Conservation (phyloP, 805 yeast species). For the Wickerhamomyces chaumierensis region DNA sequence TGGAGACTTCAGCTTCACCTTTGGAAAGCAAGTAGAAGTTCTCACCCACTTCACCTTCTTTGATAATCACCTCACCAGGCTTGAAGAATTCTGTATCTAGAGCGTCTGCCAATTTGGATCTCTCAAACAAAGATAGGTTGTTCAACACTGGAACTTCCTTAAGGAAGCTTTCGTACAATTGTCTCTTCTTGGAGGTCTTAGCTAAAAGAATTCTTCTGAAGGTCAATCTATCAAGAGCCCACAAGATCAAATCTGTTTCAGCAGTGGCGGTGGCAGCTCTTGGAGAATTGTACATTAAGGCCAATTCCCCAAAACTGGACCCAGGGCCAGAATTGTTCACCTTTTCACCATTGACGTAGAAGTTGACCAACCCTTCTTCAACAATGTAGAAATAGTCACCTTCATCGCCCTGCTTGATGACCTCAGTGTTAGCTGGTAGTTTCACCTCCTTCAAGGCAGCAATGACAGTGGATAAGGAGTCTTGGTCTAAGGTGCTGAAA, state of each 20-base stretch:
- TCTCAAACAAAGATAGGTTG: constrained; percentile 64
- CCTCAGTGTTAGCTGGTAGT: constrained; percentile 45
- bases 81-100: constrained; percentile 65
- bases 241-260: constrained; percentile 55
- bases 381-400: constrained; percentile 88
- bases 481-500: constrained; percentile 73
- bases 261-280: constrained; percentile 93
- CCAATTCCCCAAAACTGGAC: constrained; percentile 91
- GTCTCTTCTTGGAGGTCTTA: constrained; percentile 81
- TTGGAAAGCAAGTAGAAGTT: constrained; percentile 64
- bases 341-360: constrained; percentile 49
- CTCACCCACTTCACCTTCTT: constrained; percentile 80
- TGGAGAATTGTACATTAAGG: constrained; percentile 94
- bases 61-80: constrained; percentile 64
- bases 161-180: constrained; percentile 81
- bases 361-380: constrained; percentile 78
- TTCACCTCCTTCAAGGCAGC: constrained; percentile 72
- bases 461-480: constrained; percentile 65
- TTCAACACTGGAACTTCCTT: constrained; percentile 77
- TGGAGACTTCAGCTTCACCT: constrained; percentile 73
- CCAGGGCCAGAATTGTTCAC: constrained; percentile 78
- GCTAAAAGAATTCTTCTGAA: constrained; percentile 87
- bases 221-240: constrained; percentile 91
- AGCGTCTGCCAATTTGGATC: constrained; percentile 92
- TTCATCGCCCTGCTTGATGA: constrained; percentile 86